Evolutionary conservation across 139 green algal genomes (phyloP), one percentile per base, ranked within the genome.

Genomic region (Closterium sp.): DNA sequence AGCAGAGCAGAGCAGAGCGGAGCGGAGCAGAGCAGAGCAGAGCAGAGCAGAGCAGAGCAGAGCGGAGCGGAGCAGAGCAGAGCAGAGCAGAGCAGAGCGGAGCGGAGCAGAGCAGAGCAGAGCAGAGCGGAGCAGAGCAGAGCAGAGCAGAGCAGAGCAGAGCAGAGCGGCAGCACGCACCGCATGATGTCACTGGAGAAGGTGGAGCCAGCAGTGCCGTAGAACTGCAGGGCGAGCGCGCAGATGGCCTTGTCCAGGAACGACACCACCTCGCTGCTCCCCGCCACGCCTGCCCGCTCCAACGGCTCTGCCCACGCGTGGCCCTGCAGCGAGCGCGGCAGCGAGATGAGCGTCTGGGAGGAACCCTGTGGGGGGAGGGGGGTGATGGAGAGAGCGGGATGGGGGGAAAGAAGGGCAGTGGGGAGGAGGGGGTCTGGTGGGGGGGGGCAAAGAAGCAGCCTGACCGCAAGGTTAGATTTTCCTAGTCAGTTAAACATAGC

Each of bases 171-270:
- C 38, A 50, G 38, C 38, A 13, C 38, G 38, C 38, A 79, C 85
- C 85, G 85, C 85, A 31, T 87, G 50, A 93, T 93, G 70, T 93
- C 90, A 29, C 79, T 30, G 21, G 85, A 62, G 29, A 93, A 93
- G 5, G 90, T 90, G 19, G 90, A 93, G 13, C 85, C 90, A 19
- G 29, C 30, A 29, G 79, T 91, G 86, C 90, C 90, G 32, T 87
- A 90, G 87, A 93, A 93, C 24, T 86, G 28, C 29, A 87, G 62
- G 85, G 79, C 28, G 28, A 93, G 50, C 29, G 85, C 85, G 87
- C 90, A 93, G 30, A 93, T 91, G 29, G 90, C 70, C 90, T 93
- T 93, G 85, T 93, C 90, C n/a, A 93, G 11, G 42, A 93, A 73
- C 50, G 38, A 86, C 24, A 90, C 31, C 31, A 91, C 90, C 31